A percentile compares a stretch with the other conserved stretches of the same genome.
phyloP scores from a whole-genome alignment of 2,329 filamentous ascomycete species.

The Leptographium lundbergii region DNA sequence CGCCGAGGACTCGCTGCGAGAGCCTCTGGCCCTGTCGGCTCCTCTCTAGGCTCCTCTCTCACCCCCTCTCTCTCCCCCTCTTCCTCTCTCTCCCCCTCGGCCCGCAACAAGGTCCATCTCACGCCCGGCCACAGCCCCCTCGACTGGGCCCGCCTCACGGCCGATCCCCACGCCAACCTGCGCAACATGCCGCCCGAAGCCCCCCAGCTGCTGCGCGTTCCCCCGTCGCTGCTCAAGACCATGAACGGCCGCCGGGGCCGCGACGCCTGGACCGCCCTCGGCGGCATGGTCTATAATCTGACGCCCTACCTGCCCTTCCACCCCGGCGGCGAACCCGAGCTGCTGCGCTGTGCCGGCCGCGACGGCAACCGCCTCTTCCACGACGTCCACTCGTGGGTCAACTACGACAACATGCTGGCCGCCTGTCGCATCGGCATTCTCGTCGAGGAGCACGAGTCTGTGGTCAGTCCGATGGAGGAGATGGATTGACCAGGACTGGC shows the following conservation, averaged over 20 bases:
- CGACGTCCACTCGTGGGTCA: constrained; percentile 60
- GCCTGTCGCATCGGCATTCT: constrained; percentile 51
- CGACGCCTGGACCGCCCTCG: constrained; percentile 83
- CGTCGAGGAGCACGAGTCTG: constrained; percentile 38
- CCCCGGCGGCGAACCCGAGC: constrained; percentile 69
- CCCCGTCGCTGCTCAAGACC: constrained; percentile 63
- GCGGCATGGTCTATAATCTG: constrained; percentile 89
- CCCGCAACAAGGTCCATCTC: constrained; percentile 56
- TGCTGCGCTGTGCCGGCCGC: constrained; percentile 48
- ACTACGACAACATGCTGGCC: constrained; percentile 56
- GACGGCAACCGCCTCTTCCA: constrained; percentile 53
- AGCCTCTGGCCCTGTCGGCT: no score
- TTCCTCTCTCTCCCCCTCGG: constrained; percentile 35
- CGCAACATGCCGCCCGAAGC: constrained; percentile 43
- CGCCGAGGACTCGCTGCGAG: no score
- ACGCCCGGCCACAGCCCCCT: constrained; percentile 88
- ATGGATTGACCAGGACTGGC: constrained; percentile 38
- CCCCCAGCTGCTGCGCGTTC: constrained; percentile 58
- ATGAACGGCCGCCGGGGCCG: constrained; percentile 74
- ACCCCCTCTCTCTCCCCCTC: neutral
- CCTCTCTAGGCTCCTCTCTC: no score
- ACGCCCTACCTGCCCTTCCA: constrained; percentile 83
- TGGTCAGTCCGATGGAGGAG: constrained; percentile 37
- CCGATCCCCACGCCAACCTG: constrained; percentile 49
- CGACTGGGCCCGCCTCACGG: constrained; percentile 79